Evolutionary conservation across 2,329 filamentous ascomycete species (phyloP).

Genomic region (Venturia pyrina): DNA sequence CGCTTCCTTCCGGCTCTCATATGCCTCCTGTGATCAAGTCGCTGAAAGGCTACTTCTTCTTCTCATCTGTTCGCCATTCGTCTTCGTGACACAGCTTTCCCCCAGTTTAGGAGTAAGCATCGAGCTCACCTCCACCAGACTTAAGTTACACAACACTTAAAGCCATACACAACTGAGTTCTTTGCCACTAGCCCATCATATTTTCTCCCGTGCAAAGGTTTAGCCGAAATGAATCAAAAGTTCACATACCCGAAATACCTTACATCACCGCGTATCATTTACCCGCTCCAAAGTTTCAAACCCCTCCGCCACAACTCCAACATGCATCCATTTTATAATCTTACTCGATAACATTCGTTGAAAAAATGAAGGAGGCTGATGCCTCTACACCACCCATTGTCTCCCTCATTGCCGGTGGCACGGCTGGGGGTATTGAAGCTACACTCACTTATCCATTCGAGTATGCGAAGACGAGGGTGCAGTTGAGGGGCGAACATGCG

Average conservation of each 20-base stretch:
- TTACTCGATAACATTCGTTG: neutral
- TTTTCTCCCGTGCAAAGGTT: too few relatives aligned
- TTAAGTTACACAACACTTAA: too few relatives aligned
- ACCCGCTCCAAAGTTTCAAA: neutral
- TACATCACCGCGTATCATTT: neutral
- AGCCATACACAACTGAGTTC: too few relatives aligned
- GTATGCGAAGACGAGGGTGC: conserved; percentile 56
- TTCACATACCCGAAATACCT: neutral
- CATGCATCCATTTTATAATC: neutral
- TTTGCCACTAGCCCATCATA: too few relatives aligned
- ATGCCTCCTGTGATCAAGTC: too few relatives aligned
- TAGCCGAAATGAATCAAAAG: neutral
- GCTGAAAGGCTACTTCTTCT: too few relatives aligned
- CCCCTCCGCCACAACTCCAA: neutral
- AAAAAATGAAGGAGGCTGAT: conserved; percentile 17
- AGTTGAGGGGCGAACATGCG: conserved; percentile 36
- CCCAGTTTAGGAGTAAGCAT: too few relatives aligned
- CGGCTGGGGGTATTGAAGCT: conserved; percentile 30
- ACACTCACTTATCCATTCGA: conserved; percentile 50
- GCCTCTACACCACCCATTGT: conserved; percentile 28
- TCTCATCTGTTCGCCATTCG: too few relatives aligned
- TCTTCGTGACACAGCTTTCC: too few relatives aligned
- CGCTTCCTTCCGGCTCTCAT: too few relatives aligned
- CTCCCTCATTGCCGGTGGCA: conserved; percentile 27
- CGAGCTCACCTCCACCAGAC: too few relatives aligned